Base-by-base conservation (phyloP, 2,329 filamentous ascomycete species). In the Paecilomyces sp. region DNA sequence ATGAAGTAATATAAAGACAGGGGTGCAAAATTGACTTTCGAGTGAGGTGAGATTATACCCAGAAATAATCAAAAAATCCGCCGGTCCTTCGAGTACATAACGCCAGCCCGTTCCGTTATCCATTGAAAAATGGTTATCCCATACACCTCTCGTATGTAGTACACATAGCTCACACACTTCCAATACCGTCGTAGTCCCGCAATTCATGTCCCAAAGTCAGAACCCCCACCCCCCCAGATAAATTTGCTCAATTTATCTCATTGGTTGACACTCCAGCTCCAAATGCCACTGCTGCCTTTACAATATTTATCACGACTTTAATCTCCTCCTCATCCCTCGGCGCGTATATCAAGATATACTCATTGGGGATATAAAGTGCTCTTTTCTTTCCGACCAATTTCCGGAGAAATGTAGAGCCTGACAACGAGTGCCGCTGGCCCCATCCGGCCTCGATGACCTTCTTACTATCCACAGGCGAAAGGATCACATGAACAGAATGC, bases 401-500 rank as follows among this genome's bases (percentile, higher is more conserved):
- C 76, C 83, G 85, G 13, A 86, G 83, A n/a, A 85, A 85, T 66
- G 84, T 83, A 3, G 88, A 68, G n/a, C 74, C 73, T 2, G 71
- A 70, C 24, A 77, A 67, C 2, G 81, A 81, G 73, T 86, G 83
- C 30, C 83, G 70, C 75, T 95, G 87, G 1, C 88, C 91, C 91
- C 91, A 95, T 2, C 90, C 89, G 61, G 85, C 86, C 62, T 86
- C 82, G 18, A 95, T 76, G 25, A 94, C 82, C 60, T 87, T 81
- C 66, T 81, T 85, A 57, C 70, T 47, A 6, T 47, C 41, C n/a
- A 18, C 41, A 8, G 41, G 41, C n/a, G 41, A 47, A n/a, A 47
- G 13, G 41, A 47, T 47, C 41, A 47, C 41, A 22, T 47, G 41
- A n/a, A 47, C 41, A 4, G 41, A 47, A 18, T 47, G 18, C 7